A percentile compares a stretch with the other conserved stretches of the same genome.
These are phyloP conservation scores for Kewa caespitosa DNA, from an alignment of 179 eudicot genomes.

Conservation along the genomic window DNA sequence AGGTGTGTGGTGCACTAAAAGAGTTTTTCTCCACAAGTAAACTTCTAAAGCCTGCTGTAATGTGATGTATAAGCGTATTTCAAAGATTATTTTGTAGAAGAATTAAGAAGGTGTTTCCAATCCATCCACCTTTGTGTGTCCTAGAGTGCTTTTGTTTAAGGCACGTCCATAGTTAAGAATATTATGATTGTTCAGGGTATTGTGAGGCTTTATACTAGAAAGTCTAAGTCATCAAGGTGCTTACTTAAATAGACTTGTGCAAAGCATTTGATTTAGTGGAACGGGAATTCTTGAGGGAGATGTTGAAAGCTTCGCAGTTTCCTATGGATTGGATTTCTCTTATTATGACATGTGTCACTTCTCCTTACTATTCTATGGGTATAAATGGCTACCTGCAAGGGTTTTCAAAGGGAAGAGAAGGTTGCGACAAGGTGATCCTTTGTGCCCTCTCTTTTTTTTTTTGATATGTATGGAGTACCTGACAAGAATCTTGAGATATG, in stretches of 20 bases:
- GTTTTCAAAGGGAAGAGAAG: neutral
- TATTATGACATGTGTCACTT: neutral
- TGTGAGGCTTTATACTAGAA: neutral
- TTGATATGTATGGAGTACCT: neutral
- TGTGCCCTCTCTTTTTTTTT: neutral
- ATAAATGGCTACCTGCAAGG: neutral
- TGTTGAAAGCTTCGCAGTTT: neutral
- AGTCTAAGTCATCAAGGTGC: neutral
- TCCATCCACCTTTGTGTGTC: neutral
- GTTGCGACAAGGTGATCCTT: neutral
- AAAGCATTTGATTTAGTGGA: neutral
- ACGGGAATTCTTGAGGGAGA: neutral
- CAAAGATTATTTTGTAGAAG: neutral
- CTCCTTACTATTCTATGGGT: neutral
- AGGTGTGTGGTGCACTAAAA: neutral
- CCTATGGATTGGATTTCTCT: neutral
- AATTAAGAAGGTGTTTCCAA: neutral
- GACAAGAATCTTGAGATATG: neutral
- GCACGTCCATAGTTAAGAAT: neutral
- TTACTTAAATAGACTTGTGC: neutral
- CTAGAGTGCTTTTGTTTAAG: neutral
- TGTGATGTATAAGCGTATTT: neutral
- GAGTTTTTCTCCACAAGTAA: neutral
- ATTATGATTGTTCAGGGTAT: neutral
- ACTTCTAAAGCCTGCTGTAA: neutral